Evolutionary conservation across 805 yeast genomes (phyloP), one percentile per base, ranked within the genome.

Genomic region (Brettanomyces naardenensis): DNA sequence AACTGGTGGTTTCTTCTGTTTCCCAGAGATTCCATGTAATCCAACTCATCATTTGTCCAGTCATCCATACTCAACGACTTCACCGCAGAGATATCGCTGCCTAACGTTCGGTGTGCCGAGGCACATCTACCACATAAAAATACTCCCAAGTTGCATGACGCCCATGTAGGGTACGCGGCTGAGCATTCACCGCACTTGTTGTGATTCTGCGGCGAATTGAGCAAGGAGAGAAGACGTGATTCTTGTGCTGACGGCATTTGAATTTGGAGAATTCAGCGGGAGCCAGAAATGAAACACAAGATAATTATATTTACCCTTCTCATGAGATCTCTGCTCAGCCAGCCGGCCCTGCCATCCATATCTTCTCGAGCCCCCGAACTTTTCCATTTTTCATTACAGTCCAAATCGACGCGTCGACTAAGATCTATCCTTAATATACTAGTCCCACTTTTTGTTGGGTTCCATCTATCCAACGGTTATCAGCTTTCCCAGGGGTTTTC

Each of bases 41-140:
- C 73, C 21, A 85, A 47, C 51, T 86, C 86, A 5, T 64, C 64
- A 4, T 55, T 55, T 1, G 67, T 47, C 95, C 95, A 86, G 3
- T 64, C 59, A 47, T 86, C 95, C 53, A 81, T 64, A 4, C 88
- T 76, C 38, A 86, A 62, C 1, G 89, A 80, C 50, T 82, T 83
- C 6, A 84, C 85, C 36, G 65, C 61, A 4, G 89, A 78, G 10
- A 79, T 58, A 29, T 75, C 76, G 2, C 66, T 48, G 0, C 87
- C 84, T 31, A 84, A 64, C 39, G 72, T 71, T 43, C 86, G 66
- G 58, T 86, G 95, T 25, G 78, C 68, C 3, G 85, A 75, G 6
- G 94, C 90, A 68, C 95, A 86, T 46, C 92, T 65, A 13, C 92
- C 92, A 63, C 95, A 86, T 14, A 86, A 63, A 42, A 86, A 78